Conservation (phyloP, 139 green algal genomes). For the Spirogloea muscicola region DNA sequence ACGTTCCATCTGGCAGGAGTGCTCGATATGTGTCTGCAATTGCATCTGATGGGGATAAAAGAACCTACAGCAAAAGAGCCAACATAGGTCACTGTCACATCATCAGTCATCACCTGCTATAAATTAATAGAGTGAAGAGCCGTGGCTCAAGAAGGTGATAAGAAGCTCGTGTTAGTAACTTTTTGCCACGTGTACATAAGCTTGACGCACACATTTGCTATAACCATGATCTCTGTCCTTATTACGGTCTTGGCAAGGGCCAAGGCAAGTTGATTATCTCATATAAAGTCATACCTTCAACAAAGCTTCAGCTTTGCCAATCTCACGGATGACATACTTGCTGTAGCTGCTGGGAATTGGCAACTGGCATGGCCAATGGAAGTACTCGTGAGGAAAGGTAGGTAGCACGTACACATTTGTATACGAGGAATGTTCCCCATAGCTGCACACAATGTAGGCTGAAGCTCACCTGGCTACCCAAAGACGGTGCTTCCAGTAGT, state of each 20-base stretch:
- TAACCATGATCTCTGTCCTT: too few relatives aligned
- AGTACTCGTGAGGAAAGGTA: background rate
- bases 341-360: conserved; percentile 46
- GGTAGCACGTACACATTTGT: background rate
- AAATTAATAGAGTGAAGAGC: too few relatives aligned
- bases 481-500: conserved; percentile 38
- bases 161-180: too few relatives aligned
- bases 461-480: too few relatives aligned
- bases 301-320: conserved; percentile 66
- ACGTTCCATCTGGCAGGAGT: conserved; percentile 58
- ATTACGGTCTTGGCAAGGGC: too few relatives aligned
- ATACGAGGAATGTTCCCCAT: background rate
- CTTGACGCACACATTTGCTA: too few relatives aligned
- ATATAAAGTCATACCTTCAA: conserved; percentile 65
- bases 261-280: too few relatives aligned
- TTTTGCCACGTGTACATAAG: too few relatives aligned
- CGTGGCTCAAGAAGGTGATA: too few relatives aligned
- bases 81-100: too few relatives aligned
- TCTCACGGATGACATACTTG: conserved; percentile 60
- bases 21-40: conserved; percentile 71
- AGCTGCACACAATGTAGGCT: background rate
- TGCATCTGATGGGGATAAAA: conserved; percentile 62
- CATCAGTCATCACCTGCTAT: too few relatives aligned
- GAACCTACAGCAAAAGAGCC: conserved; percentile 78
- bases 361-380: background rate